A percentile compares a stretch with the other conserved stretches of the same genome.
These are phyloP conservation scores for Lactarius tabidus DNA, from an alignment of 768 basidiomycete species.

Conservation along the genomic window DNA sequence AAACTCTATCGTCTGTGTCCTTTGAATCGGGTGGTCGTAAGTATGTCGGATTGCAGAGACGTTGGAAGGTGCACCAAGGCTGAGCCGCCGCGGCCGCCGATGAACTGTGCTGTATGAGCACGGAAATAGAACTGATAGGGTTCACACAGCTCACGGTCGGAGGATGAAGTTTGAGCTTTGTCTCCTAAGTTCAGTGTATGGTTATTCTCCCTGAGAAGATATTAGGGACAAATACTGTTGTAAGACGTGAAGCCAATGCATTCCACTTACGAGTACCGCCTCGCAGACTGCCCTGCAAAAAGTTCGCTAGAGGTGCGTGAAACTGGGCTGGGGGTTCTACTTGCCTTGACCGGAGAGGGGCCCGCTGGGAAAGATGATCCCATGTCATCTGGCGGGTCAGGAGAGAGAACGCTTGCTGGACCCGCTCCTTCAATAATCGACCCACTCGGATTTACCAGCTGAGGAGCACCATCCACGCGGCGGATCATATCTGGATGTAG, in stretches of 20 bases:
- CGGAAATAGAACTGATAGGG: neutral
- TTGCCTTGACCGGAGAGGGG: neutral
- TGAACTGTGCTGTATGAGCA: constrained; percentile 4
- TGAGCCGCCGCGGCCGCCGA: neutral
- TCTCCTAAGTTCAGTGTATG: neutral
- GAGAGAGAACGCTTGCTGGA: constrained; percentile 4
- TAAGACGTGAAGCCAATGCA: neutral
- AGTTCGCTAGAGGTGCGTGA: neutral
- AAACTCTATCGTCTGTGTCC: constrained; percentile 52
- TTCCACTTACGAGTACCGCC: constrained; percentile 3
- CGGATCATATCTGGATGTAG: constrained; percentile 74
- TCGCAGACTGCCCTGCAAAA: constrained; percentile 1
- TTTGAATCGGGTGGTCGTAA: constrained; percentile 30
- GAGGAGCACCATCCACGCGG: constrained; percentile 63
- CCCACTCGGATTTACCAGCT: constrained; percentile 70
- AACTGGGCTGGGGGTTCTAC: neutral
- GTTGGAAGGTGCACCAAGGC: constrained; percentile 1
- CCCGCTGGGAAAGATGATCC: neutral
- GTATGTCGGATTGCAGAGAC: neutral
- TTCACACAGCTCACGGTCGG: constrained; percentile 6
- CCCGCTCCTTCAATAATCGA: constrained; percentile 51
- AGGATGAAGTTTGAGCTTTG: neutral
- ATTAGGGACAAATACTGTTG: constrained; percentile 1
- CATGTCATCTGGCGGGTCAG: neutral
- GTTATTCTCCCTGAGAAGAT: neutral